Evolutionary conservation across 208 protist species (phyloP), one percentile per base, ranked within the genome.

Genomic region (Leishmania tarentolae): DNA sequence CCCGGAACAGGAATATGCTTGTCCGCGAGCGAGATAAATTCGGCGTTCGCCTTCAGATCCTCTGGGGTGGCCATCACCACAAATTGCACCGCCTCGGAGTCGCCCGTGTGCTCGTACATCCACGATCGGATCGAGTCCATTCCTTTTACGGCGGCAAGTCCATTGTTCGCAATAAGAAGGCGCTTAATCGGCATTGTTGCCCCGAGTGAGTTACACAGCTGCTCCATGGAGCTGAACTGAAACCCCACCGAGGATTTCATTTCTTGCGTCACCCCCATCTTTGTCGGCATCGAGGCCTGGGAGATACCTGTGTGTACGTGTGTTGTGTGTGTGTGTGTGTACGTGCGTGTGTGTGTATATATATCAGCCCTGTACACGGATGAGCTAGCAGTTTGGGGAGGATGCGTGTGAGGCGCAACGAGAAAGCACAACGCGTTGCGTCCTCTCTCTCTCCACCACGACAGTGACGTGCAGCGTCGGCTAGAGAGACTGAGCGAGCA

Each of bases 91-190:
- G 91, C 91, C 37, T 97, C 86, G 40, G 98, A 92, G 86, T 99
- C 92, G 15, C 98, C 98, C 86, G 99, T 98, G 59, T 93, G 94
- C 69, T 98, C 90, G 88, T 99, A 99, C 35, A 97, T 84, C 98
- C 98, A 99, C 63, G 94, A 93, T 75, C 98, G 93, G 52, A 99
- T 98, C 17, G 98, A 99, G 73, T 99, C 96, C 72, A 99, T 99
- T 47, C 93, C 97, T 87, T 99, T 99, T 11, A 99, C 98, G 0
- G 99, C 99, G 19, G 98, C 99, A 56, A 99, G 98, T 76, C 99
- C 99, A 88, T 99, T 99, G 89, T 99, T 99, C 21, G 99, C 98
- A 46, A 99, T 96, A 63, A 99, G 93, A 24, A 99, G 87, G 40
- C 92, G 90, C 31, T 91, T 83, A 72, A 99, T 97, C 7, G 90